phyloP scores from a whole-genome alignment of 208 protist species.

The Wallacemonas sp. region DNA sequence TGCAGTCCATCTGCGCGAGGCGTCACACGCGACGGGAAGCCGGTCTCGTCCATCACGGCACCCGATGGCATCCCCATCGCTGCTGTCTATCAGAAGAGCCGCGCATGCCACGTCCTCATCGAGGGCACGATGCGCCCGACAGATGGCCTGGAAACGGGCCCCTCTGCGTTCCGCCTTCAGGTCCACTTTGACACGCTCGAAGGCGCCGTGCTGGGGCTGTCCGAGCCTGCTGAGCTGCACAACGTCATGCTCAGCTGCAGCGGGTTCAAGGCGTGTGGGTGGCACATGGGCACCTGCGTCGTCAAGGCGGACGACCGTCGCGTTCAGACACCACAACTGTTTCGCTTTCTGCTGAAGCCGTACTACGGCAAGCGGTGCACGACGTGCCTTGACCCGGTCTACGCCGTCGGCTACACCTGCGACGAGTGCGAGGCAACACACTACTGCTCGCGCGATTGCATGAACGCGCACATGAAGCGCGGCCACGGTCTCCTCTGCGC shows the following conservation, averaged over 20 bases:
- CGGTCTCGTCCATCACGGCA: slow-evolving; percentile 40
- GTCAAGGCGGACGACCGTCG: slow-evolving; percentile 31
- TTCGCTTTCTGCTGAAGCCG: slow-evolving; percentile 78
- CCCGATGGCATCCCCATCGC: slow-evolving; percentile 67
- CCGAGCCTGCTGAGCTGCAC: slow-evolving; percentile 41
- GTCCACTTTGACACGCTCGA: slow-evolving; percentile 78
- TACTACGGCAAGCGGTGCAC: slow-evolving; percentile 76
- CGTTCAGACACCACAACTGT: slow-evolving; percentile 38
- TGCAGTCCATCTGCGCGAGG: slow-evolving; percentile 55
- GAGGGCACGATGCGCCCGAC: slow-evolving; percentile 52
- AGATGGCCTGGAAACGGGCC: slow-evolving; percentile 28
- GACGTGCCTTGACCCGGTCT: slow-evolving; percentile 84
- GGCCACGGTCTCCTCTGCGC: slow-evolving; percentile 74
- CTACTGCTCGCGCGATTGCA: slow-evolving; percentile 83
- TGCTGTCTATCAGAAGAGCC: slow-evolving; percentile 54
- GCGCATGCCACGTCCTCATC: slow-evolving; percentile 54
- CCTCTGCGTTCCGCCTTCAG: slow-evolving; percentile 66
- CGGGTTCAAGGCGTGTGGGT: slow-evolving; percentile 73
- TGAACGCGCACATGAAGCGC: slow-evolving; percentile 63
- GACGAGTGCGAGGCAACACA: slow-evolving; percentile 71
- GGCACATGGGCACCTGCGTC: slow-evolving; percentile 71
- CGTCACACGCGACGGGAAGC: slow-evolving; percentile 46
- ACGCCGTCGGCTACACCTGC: slow-evolving; percentile 80
- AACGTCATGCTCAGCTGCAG: slow-evolving; percentile 80
- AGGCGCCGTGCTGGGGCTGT: slow-evolving; percentile 58